Evolutionary conservation across 441 rosid genomes (phyloP).

Genomic region (Croton laevigatus): DNA sequence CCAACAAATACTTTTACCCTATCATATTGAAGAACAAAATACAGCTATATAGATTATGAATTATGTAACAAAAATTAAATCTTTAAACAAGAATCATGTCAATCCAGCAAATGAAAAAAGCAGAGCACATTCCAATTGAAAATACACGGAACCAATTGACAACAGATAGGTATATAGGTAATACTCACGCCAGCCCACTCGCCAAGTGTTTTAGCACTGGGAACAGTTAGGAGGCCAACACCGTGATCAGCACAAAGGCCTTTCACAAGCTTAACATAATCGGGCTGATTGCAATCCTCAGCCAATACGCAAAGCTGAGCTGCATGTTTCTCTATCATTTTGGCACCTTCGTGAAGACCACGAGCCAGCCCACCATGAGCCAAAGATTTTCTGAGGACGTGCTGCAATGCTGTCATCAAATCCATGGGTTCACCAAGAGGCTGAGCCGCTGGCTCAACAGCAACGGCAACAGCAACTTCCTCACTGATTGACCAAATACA

Average conservation of each 20-base stretch:
- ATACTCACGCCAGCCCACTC: constrained; percentile 98
- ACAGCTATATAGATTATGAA: neutral
- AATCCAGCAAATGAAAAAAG: neutral
- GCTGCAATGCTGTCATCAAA: constrained; percentile 68
- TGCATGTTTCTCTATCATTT: constrained; percentile 77
- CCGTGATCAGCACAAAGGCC: constrained; percentile 86
- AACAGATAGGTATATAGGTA: neutral
- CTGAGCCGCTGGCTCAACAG: constrained; percentile 29
- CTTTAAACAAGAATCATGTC: neutral
- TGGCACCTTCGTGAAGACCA: constrained; percentile 82
- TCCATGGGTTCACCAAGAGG: constrained; percentile 80
- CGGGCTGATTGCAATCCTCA: constrained; percentile 91
- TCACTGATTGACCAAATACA: constrained; percentile 40
- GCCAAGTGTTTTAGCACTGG: constrained; percentile 85
- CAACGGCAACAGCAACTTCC: constrained; percentile 45
- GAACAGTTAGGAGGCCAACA: constrained; percentile 59
- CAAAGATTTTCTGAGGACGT: constrained; percentile 70
- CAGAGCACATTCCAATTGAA: neutral
- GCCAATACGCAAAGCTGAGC: constrained; percentile 84
- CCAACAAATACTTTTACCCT: neutral
- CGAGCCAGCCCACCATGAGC: constrained; percentile 82
- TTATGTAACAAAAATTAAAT: neutral
- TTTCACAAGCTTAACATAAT: constrained; percentile 78
- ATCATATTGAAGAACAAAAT: neutral
- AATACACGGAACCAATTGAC: neutral